A percentile compares a stretch with the other conserved stretches of the same genome.
Conservation (phyloP, 129 eudicot species). For the sunflower (Helianthus annuus) region HanXRQr2.0-SUNRISE NC_035435.2:167154224-167154723, state of each 20-base stretch:
- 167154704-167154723: conserved; percentile 61
- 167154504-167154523: conserved; percentile 50
- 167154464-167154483: conserved; percentile 26
- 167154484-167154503: conserved; percentile 49
- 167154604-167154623: conserved; percentile 70
- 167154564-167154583: conserved; percentile 45
- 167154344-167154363: not conserved
- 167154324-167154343: conserved; percentile 23
- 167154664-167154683: conserved; percentile 35
- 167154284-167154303: conserved; percentile 26
- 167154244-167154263: conserved; percentile 9
- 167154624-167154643: conserved; percentile 46
- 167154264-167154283: conserved; percentile 2
- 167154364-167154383: conserved; percentile 13
- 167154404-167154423: conserved; percentile 41
- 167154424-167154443: conserved; percentile 43
- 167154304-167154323: conserved; percentile 9
- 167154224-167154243: not conserved
- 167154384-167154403: not conserved
- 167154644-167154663: conserved; percentile 45
- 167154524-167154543: conserved; percentile 68
- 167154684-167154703: conserved; percentile 45
- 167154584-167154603: conserved; percentile 52
- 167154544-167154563: conserved; percentile 54
- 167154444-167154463: conserved; percentile 23